Percentiles rank a stretch among this genome's conserved stretches.
phyloP scores from a whole-genome alignment of 2,329 filamentous ascomycete species.

The Neofusicoccum cordaticola region DNA sequence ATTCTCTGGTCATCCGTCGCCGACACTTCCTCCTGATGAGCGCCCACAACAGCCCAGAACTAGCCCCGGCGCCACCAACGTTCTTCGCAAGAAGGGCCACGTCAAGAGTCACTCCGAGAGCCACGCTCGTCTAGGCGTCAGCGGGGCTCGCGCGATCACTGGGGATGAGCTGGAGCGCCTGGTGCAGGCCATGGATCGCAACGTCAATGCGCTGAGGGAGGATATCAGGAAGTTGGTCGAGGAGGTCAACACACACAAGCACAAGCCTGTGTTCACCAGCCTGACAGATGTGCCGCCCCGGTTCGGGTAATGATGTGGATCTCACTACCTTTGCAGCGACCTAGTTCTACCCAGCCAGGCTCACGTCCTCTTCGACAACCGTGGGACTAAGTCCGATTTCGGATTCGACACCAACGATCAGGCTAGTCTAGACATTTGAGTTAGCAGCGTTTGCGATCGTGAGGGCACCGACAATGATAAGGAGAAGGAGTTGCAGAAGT shows the following conservation, averaged over 20 bases:
- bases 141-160: background rate
- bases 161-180: background rate
- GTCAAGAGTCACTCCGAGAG: background rate
- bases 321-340: too few species aligned
- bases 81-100: background rate
- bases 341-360: too few species aligned
- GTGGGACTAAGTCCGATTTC: too few species aligned
- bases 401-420: too few species aligned
- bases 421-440: too few species aligned
- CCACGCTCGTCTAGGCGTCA: background rate
- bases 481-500: too few species aligned
- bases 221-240: constrained; percentile 4
- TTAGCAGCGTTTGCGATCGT: too few species aligned
- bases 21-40: background rate
- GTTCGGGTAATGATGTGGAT: background rate
- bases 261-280: background rate
- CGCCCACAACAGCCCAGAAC: too few species aligned
- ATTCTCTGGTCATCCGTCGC: background rate
- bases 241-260: constrained; percentile 5
- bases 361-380: too few species aligned
- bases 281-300: background rate
- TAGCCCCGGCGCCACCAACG: background rate
- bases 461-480: too few species aligned
- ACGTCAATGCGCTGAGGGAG: background rate
- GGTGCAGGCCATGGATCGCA: constrained; percentile 1